Evolutionary conservation across 208 protist species (phyloP).

Genomic region (Blastocrithidia nonstop): DNA sequence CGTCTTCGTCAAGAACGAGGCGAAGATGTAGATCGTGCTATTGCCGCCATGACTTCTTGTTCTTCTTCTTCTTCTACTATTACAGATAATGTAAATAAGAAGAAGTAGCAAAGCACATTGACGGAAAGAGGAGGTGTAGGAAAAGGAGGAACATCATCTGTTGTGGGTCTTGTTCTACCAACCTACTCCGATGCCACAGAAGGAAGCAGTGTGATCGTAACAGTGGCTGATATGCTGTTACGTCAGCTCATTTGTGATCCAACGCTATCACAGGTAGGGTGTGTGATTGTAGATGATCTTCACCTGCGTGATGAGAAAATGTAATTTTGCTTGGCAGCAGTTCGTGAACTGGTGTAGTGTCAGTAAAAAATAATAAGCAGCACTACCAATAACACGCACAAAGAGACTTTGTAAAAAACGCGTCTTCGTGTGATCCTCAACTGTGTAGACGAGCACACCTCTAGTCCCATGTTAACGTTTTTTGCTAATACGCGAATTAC

Average conservation of each 20-base stretch:
- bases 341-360: slow-evolving; percentile 20
- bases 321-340: slow-evolving; percentile 56
- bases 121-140: too few relatives aligned
- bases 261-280: slow-evolving; percentile 42
- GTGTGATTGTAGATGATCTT: slow-evolving; percentile 70
- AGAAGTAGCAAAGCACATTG: too few relatives aligned
- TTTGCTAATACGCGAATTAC: slow-evolving; percentile 15
- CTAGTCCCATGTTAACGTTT: slow-evolving; percentile 26
- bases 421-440: slow-evolving; percentile 44
- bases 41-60: slow-evolving; percentile 14
- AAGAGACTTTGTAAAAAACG: too few relatives aligned
- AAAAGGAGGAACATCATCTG: too few relatives aligned
- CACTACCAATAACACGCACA: slow-evolving; percentile 5
- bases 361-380: slow-evolving; percentile 10
- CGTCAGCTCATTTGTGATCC: slow-evolving; percentile 74
- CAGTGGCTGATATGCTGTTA: slow-evolving; percentile 65
- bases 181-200: too few relatives aligned
- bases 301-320: slow-evolving; percentile 52
- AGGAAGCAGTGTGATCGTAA: slow-evolving; percentile 52
- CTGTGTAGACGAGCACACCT: slow-evolving; percentile 42
- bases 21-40: slow-evolving; percentile 24
- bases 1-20: slow-evolving; percentile 76
- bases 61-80: neutral
- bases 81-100: neutral
- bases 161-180: too few relatives aligned